Conservation (phyloP, 371 early-diverging fungal genomes). For the Hamiltosporidium tvaerminnensis region DNA sequence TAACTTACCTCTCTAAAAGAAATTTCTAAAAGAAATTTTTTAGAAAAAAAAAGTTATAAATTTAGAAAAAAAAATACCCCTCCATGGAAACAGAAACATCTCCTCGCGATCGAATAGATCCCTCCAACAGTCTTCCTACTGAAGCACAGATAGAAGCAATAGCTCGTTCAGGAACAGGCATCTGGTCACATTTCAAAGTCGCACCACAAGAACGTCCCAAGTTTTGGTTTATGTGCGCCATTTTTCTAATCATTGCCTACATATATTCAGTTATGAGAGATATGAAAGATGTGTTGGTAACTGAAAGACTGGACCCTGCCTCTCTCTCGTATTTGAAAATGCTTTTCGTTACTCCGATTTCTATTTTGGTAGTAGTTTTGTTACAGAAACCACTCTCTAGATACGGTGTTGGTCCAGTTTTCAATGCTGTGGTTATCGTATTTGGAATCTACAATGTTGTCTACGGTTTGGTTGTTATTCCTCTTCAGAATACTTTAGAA, state of each 20-base stretch:
- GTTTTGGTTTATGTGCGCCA: slow-evolving; percentile 43
- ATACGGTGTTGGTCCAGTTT: slow-evolving; percentile 9
- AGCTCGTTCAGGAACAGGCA: slow-evolving; percentile 7
- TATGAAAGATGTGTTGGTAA: slow-evolving; percentile 51
- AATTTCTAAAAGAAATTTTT: too few species aligned
- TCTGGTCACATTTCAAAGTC: slow-evolving; percentile 38
- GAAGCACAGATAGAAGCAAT: slow-evolving; percentile 48
- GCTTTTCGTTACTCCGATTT: slow-evolving; percentile 34
- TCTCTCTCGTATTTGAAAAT: slow-evolving; percentile 49
- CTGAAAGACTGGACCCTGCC: slow-evolving; percentile 47
- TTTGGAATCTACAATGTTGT: slow-evolving; percentile 40
- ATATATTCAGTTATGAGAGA: slow-evolving; percentile 54
- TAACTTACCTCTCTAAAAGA: too few species aligned
- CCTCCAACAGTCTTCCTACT: slow-evolving; percentile 19
- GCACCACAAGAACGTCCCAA: slow-evolving; percentile 44
- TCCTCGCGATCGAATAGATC: neutral
- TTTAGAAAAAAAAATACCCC: too few species aligned
- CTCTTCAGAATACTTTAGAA: slow-evolving; percentile 27
- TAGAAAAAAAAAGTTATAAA: too few species aligned
- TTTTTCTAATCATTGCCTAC: slow-evolving; percentile 49
- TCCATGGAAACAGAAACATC: too few species aligned
- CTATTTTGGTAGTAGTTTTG: slow-evolving; percentile 21
- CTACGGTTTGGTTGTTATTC: slow-evolving; percentile 28
- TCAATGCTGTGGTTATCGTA: slow-evolving; percentile 17
- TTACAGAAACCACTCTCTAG: slow-evolving; percentile 18